Conservation (phyloP, 768 basidiomycete genomes). For the Russula compacta region DNA sequence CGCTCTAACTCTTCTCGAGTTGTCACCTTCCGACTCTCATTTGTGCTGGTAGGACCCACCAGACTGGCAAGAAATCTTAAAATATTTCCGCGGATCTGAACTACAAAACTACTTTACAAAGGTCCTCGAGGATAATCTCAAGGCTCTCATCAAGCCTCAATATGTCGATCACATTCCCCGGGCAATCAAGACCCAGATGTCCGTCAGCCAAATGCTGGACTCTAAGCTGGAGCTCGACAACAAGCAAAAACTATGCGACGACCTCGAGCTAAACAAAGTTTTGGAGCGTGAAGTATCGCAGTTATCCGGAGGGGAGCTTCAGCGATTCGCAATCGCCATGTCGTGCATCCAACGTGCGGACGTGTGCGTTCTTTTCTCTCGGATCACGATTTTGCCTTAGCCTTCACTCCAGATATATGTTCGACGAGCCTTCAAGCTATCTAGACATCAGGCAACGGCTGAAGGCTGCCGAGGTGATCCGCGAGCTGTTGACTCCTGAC, state of each 20-base stretch:
- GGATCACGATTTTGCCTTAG: neutral
- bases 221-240: slow-evolving; percentile 84
- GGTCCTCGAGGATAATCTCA: slow-evolving; percentile 95
- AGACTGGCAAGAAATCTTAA: slow-evolving; percentile 97
- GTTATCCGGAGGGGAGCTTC: slow-evolving; percentile 93
- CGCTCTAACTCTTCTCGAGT: slow-evolving; percentile 22
- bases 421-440: slow-evolving; percentile 98
- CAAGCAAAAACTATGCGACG: slow-evolving; percentile 75
- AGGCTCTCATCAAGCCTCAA: slow-evolving; percentile 98
- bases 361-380: slow-evolving; percentile 51
- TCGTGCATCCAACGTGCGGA: slow-evolving; percentile 92
- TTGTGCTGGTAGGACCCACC: slow-evolving; percentile 68
- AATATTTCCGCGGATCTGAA: slow-evolving; percentile 97
- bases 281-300: slow-evolving; percentile 77
- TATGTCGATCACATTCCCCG: slow-evolving; percentile 99
- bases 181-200: slow-evolving; percentile 84
- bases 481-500: slow-evolving; percentile 67
- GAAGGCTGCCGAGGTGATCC: slow-evolving; percentile 91
- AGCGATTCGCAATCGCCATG: slow-evolving; percentile 97
- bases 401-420: slow-evolving; percentile 59
- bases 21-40: neutral
- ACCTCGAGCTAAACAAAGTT: slow-evolving; percentile 82
- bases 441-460: slow-evolving; percentile 94
- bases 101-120: slow-evolving; percentile 99
- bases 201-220: slow-evolving; percentile 87